A percentile compares a stretch with the other conserved stretches of the same genome.
phyloP scores from a whole-genome alignment of 768 basidiomycete genomes.

The Hypholoma fasciculare region DNA sequence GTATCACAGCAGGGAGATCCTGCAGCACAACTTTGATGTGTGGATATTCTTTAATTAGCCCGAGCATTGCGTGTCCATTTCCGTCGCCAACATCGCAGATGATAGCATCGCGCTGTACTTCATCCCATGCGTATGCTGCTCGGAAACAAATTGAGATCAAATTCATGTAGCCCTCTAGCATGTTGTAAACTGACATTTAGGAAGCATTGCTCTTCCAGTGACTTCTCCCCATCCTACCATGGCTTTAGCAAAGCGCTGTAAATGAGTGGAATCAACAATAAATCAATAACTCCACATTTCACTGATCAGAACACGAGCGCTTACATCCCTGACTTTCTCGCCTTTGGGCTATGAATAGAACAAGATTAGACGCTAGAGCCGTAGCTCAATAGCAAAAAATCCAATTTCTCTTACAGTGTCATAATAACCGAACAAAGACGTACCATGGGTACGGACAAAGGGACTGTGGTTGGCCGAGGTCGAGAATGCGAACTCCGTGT shows the following conservation, averaged over 20 bases:
- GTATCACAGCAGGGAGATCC: slow-evolving; percentile 31
- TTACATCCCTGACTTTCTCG: no score
- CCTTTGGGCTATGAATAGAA: no score
- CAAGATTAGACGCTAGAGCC: no score
- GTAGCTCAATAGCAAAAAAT: no score
- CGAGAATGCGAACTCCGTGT: slow-evolving; percentile 4
- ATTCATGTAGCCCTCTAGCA: neutral
- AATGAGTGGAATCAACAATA: neutral
- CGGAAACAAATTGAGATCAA: neutral
- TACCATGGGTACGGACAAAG: slow-evolving; percentile 3
- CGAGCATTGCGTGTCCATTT: slow-evolving; percentile 33
- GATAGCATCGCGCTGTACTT: slow-evolving; percentile 22
- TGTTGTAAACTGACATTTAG: neutral
- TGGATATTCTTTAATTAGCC: slow-evolving; percentile 31
- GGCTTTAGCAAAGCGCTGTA: slow-evolving; percentile 26
- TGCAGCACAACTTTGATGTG: slow-evolving; percentile 36
- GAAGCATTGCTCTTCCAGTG: slow-evolving; percentile 13
- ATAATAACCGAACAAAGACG: slow-evolving; percentile 3
- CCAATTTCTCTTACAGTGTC: neutral
- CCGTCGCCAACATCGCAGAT: slow-evolving; percentile 37
- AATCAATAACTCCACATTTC: neutral
- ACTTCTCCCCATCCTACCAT: slow-evolving; percentile 31
- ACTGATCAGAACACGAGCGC: no score
- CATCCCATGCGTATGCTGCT: slow-evolving; percentile 35
- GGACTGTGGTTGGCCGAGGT: slow-evolving; percentile 1